Conservation (phyloP, 2,329 filamentous ascomycete genomes). For the Berkeleyomyces basicola region DNA sequence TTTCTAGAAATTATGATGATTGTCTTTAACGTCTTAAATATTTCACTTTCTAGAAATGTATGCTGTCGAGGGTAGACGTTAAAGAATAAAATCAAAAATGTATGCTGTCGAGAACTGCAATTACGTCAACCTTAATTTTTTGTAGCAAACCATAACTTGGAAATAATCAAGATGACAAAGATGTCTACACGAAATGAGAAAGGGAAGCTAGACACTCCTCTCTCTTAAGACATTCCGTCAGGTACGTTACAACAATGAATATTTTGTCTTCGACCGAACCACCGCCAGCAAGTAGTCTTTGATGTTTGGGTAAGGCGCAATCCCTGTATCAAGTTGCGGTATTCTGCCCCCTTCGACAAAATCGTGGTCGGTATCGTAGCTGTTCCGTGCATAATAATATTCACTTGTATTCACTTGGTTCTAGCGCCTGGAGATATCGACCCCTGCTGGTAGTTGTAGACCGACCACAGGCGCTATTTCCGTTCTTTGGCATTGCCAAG, state of each 20-base stretch:
- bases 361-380: conserved; percentile 5
- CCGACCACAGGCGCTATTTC: background rate
- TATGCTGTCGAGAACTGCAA: too few relatives aligned
- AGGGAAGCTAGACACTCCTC: background rate
- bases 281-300: background rate
- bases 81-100: too few relatives aligned
- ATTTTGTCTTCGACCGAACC: background rate
- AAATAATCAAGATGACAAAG: background rate
- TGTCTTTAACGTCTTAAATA: too few relatives aligned
- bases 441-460: background rate
- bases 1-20: too few relatives aligned
- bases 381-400: conserved; percentile 4
- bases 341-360: conserved; percentile 4
- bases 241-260: background rate
- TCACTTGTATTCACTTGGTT: background rate
- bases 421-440: background rate
- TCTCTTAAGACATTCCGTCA: background rate
- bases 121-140: background rate
- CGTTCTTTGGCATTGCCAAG: background rate
- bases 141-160: background rate
- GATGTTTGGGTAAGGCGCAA: background rate
- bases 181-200: background rate
- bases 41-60: too few relatives aligned
- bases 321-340: background rate
- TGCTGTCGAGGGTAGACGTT: too few relatives aligned